Percentiles rank a stretch among this genome's conserved stretches.
These are phyloP conservation scores for Dichomitus squalens DNA, from an alignment of 1,284 basidiomycete genomes.

Conservation along the genomic window DNA sequence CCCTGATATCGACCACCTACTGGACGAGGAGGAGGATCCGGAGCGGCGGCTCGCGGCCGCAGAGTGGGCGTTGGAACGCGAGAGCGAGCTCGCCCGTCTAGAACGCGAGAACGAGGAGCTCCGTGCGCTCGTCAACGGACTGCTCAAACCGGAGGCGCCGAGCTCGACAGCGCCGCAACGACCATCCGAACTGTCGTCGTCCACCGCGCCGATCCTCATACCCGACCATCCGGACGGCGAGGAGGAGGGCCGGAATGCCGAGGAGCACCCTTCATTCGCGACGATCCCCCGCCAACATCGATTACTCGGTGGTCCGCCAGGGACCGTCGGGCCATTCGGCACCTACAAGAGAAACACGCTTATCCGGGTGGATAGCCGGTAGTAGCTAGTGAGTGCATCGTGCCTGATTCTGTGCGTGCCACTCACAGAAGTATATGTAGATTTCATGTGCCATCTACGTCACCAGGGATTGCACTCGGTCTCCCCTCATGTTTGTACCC, in stretches of 20 bases:
- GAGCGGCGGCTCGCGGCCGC: constrained; percentile 37
- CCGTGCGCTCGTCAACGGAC: constrained; percentile 61
- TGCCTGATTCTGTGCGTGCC: neutral
- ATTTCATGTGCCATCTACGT: neutral
- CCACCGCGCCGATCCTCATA: constrained; percentile 1
- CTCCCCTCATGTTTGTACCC: neutral
- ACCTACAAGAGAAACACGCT: constrained; percentile 39
- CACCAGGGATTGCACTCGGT: neutral
- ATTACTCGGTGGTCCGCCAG: constrained; percentile 40
- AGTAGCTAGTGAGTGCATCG: neutral
- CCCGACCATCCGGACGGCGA: constrained; percentile 5
- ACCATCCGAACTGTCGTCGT: neutral
- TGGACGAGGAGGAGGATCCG: constrained; percentile 27
- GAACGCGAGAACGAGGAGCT: constrained; percentile 87
- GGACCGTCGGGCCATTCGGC: constrained; percentile 49
- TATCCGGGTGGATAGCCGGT: constrained; percentile 11
- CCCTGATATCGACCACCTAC: constrained; percentile 5
- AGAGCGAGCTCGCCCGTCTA: constrained; percentile 82
- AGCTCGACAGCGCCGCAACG: neutral
- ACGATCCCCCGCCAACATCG: constrained; percentile 26
- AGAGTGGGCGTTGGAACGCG: constrained; percentile 84
- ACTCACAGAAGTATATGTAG: too few relatives aligned
- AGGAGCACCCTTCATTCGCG: constrained; percentile 15
- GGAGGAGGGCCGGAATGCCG: constrained; percentile 13
- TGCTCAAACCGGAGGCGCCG: constrained; percentile 10